Base-by-base conservation (phyloP, 805 yeast genomes). In the Metschnikowia amazonensis region DNA sequence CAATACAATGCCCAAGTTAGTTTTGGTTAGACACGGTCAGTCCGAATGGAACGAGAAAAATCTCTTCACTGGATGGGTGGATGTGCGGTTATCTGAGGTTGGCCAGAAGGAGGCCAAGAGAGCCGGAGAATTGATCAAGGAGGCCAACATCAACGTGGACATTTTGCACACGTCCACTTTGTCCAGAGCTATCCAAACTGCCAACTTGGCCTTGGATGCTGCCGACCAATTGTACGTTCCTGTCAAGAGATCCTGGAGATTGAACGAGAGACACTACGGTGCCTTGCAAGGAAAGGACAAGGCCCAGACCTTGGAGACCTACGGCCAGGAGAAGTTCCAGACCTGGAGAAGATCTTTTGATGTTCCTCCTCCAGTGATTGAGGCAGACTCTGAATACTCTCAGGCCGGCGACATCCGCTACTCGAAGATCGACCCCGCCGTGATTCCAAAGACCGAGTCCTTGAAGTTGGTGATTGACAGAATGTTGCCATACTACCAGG, bases 31-130 rank as follows among this genome's bases (percentile, higher is more conserved):
- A 80, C 98, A 90, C 90, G 98, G 98, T 64, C 96, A 92, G 80
- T 87, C 96, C 76, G 97, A 88, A 72, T 90, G 98, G 98, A 90
- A 90, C 74, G 96, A 89, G 74, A 88, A 89, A 79, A 92, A 90
- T 81, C 79, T 90, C 60, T 90, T 90, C 85, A 90, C 97, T 70
- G 98, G 98, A 66, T 90, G 98, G 98, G 97, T 92, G 53, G 98
- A 90, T 72, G 95, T 89, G 59, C 76, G 80, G 64, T 80, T 90
- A 68, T 82, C 92, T 45, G 89, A 77, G 51, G 72, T 79, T 59
- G 98, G 98, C 72, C 81, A 77, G 67, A 78, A 83, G 67, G 98
- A 90, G 77, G 98, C 98, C 60, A 76, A 75, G 58, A 84, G 86
- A 69, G 98, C 97, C 57, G 98, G 97, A 72, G 89, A 82, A 68